Percentiles rank a stretch among this genome's conserved stretches.
These are phyloP conservation scores for Raphanus raphanistrum DNA, from an alignment of 345 rosid species.

Conservation along the genomic window DNA sequence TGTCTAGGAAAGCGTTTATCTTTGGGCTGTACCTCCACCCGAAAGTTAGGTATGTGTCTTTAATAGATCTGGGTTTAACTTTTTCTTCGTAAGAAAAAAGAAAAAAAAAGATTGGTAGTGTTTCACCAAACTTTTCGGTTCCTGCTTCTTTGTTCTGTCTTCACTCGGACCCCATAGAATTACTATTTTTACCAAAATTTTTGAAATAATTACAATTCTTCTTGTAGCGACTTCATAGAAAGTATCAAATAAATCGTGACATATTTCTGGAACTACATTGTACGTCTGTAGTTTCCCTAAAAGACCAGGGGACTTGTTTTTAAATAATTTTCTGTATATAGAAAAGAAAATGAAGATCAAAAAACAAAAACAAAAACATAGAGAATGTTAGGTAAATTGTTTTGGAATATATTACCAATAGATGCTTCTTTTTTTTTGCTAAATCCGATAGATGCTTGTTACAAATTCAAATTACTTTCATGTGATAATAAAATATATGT, in stretches of 20 bases:
- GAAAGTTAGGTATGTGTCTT: too few relatives aligned
- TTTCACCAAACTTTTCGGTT: neutral
- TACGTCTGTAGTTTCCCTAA: neutral
- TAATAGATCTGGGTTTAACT: too few relatives aligned
- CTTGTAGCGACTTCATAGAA: conserved; percentile 1
- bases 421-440: neutral
- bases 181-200: neutral
- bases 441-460: neutral
- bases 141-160: conserved; percentile 12
- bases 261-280: neutral
- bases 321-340: neutral
- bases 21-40: too few relatives aligned
- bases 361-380: neutral
- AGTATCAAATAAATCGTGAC: neutral
- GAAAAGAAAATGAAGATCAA: neutral
- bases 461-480: neutral
- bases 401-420: neutral
- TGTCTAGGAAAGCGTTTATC: too few relatives aligned
- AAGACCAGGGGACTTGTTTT: neutral
- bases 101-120: too few relatives aligned
- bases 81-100: too few relatives aligned
- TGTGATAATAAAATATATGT: neutral
- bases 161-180: conserved; percentile 2
- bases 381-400: neutral
- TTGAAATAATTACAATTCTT: neutral